Percentiles rank a stretch among this genome's conserved stretches.
Evolutionary conservation across 441 rosid species (phyloP).

Genomic region (Adansonia rubrostipa): DNA sequence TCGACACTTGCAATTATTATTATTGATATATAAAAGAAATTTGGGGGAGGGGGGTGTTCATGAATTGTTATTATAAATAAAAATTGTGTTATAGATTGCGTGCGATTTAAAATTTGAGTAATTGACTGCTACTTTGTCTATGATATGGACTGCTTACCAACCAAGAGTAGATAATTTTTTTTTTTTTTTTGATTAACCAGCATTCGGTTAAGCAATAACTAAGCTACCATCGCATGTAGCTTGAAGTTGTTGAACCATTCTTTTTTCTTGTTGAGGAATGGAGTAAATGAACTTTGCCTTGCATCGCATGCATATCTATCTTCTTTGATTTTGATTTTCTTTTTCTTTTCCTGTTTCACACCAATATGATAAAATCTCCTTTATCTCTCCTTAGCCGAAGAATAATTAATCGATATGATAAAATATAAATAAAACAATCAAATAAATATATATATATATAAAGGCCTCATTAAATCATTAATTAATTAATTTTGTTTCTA

Average conservation of each 20-base stretch:
- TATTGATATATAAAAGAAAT: conserved; percentile 1
- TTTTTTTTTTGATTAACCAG: neutral
- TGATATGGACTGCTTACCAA: conserved; percentile 13
- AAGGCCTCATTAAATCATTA: too few species aligned
- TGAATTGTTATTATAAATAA: neutral
- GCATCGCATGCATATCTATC: too few species aligned
- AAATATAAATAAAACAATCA: too few species aligned
- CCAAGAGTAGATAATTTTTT: neutral
- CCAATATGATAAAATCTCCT: too few species aligned
- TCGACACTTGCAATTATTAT: neutral
- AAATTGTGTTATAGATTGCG: neutral
- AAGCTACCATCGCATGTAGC: neutral
- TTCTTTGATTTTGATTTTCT: too few species aligned
- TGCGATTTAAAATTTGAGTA: neutral
- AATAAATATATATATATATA: too few species aligned
- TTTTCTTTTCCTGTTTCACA: too few species aligned
- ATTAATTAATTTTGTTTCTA: neutral
- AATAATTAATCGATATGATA: too few species aligned
- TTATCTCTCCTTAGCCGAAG: too few species aligned
- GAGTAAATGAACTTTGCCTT: too few species aligned
- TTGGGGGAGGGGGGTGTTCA: neutral
- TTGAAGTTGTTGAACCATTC: neutral
- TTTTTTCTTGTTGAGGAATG: neutral
- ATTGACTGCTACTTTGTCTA: neutral
- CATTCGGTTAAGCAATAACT: neutral